Evolutionary conservation across 1,284 basidiomycete species (phyloP).

Genomic region (Xerocomus nothofagi): DNA sequence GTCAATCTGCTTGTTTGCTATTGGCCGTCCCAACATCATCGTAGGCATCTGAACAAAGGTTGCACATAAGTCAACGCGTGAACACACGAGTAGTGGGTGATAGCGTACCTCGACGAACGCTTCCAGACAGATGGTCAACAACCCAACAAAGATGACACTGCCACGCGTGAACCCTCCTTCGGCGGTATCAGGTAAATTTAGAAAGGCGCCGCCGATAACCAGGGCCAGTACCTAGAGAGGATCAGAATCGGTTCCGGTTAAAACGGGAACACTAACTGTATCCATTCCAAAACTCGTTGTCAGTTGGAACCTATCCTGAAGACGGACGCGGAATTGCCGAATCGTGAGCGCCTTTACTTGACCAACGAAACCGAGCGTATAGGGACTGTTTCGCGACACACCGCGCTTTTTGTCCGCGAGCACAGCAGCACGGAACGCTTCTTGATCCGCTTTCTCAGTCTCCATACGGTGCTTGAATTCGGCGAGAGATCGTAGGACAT

Average conservation of each 20-base stretch:
- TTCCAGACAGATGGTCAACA: constrained; percentile 74
- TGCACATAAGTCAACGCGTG: background rate
- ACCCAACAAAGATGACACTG: constrained; percentile 74
- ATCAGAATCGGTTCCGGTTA: background rate
- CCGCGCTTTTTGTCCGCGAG: constrained; percentile 79
- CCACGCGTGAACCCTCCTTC: constrained; percentile 87
- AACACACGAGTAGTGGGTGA: constrained; percentile 5
- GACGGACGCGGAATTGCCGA: constrained; percentile 72
- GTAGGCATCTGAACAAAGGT: constrained; percentile 47
- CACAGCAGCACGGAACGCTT: constrained; percentile 77
- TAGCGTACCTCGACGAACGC: constrained; percentile 69
- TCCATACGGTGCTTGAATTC: constrained; percentile 70
- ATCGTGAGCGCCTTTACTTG: constrained; percentile 74
- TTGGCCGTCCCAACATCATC: constrained; percentile 78
- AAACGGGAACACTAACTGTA: constrained; percentile 39
- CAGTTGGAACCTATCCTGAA: constrained; percentile 85
- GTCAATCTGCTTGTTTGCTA: constrained; percentile 68
- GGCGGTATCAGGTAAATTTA: constrained; percentile 70
- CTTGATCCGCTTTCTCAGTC: constrained; percentile 64
- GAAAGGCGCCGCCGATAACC: constrained; percentile 76
- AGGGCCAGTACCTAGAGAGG: constrained; percentile 51
- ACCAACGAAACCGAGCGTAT: constrained; percentile 77
- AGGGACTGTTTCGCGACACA: constrained; percentile 82
- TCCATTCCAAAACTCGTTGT: constrained; percentile 66
- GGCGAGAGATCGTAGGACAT: constrained; percentile 52